Evolutionary conservation across 2,329 filamentous ascomycete species (phyloP).

Genomic region (Lachnellula arida): DNA sequence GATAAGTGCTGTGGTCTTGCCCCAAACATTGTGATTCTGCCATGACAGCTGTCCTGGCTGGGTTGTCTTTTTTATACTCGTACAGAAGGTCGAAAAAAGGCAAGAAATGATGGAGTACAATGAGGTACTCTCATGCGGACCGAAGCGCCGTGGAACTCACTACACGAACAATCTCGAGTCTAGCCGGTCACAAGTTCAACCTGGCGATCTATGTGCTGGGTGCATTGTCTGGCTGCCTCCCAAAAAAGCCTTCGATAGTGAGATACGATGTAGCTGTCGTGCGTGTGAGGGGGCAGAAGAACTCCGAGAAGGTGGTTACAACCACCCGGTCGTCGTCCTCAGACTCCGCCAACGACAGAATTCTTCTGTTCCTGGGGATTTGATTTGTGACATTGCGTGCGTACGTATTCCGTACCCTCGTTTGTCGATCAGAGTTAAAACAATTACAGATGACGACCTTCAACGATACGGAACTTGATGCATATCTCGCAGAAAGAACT

Average conservation of each 20-base stretch:
- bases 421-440: too few species aligned
- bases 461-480: too few species aligned
- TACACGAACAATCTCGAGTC: background rate
- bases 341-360: background rate
- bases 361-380: conserved; percentile 9
- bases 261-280: conserved; percentile 10
- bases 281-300: conserved; percentile 1
- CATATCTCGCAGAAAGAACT: too few species aligned
- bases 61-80: too few species aligned
- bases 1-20: too few species aligned
- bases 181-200: background rate
- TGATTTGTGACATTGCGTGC: conserved; percentile 16
- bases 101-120: too few species aligned
- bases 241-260: background rate
- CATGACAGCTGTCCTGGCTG: too few species aligned
- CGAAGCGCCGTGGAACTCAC: background rate
- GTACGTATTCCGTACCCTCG: conserved; percentile 1
- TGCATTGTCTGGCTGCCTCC: conserved; percentile 19
- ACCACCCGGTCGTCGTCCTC: conserved; percentile 8
- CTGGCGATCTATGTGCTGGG: conserved; percentile 15
- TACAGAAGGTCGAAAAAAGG: too few species aligned
- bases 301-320: conserved; percentile 14
- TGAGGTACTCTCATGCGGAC: background rate
- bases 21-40: too few species aligned
- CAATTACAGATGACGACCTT: too few species aligned